phyloP scores from a whole-genome alignment of 176 grass and related monocot genomes.

The Triticum monococcum region DNA sequence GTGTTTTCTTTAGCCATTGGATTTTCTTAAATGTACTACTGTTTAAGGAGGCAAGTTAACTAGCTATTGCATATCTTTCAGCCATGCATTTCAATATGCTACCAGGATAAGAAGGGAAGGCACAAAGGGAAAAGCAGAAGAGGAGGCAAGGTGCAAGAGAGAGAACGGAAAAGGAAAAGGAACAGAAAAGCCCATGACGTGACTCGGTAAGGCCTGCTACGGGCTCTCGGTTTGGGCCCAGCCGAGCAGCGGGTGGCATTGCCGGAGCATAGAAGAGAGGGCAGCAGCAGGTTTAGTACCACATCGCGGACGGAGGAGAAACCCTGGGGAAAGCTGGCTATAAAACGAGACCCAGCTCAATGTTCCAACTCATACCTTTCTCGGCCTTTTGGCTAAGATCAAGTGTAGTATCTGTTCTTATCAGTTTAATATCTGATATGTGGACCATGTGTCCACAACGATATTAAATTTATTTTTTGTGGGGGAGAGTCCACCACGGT shows the following conservation, averaged over 20 bases:
- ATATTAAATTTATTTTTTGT: slow-evolving; percentile 65
- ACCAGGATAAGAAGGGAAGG: too few species aligned
- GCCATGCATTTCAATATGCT: too few species aligned
- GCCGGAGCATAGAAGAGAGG: neutral
- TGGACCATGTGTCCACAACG: neutral
- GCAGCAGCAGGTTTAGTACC: neutral
- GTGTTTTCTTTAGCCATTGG: too few species aligned
- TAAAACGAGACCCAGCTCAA: neutral
- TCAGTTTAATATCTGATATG: slow-evolving; percentile 26
- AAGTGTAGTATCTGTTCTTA: slow-evolving; percentile 65
- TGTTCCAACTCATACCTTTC: slow-evolving; percentile 30
- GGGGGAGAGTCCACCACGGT: neutral
- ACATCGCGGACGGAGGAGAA: neutral
- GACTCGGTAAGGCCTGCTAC: neutral
- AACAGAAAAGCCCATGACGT: neutral
- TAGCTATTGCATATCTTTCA: too few species aligned
- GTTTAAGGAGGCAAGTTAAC: too few species aligned
- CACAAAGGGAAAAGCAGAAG: too few species aligned
- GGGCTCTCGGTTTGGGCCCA: neutral
- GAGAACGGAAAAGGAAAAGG: too few species aligned
- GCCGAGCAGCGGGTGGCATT: neutral
- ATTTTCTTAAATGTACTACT: too few species aligned
- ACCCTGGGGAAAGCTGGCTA: neutral
- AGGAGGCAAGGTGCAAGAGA: too few species aligned
- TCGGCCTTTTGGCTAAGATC: slow-evolving; percentile 77